Conservation (phyloP, 2,329 filamentous ascomycete species). For the Stenocarpella maydis region DNA sequence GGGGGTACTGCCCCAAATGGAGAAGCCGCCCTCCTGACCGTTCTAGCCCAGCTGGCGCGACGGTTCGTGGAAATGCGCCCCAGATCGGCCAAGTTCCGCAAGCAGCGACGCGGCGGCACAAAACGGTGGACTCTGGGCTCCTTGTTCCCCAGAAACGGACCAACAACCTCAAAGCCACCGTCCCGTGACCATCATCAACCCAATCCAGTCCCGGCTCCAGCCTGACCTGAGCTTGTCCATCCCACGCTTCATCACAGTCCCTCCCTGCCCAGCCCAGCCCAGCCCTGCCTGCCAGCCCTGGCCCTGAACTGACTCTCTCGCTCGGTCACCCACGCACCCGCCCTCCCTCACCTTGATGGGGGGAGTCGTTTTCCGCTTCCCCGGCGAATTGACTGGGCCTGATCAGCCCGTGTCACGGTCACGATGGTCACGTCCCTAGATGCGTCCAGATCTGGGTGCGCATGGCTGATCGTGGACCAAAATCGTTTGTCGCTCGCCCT, state of each 20-base stretch:
- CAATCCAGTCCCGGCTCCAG: constrained; percentile 15
- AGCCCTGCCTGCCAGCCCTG: neutral
- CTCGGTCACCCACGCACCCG: constrained; percentile 22
- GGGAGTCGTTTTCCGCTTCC: constrained; percentile 30
- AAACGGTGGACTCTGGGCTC: neutral
- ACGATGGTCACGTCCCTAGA: constrained; percentile 33
- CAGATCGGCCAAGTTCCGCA: constrained; percentile 32
- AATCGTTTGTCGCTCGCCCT: constrained; percentile 10
- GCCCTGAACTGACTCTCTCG: constrained; percentile 7
- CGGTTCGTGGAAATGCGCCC: constrained; percentile 19
- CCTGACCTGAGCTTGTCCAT: constrained; percentile 24
- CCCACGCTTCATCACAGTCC: constrained; percentile 13
- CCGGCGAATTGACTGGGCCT: constrained; percentile 30
- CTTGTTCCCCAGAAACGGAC: constrained; percentile 24
- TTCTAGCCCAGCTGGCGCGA: neutral
- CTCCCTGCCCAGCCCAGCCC: constrained; percentile 3
- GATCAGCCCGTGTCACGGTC: constrained; percentile 34
- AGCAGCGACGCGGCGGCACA: constrained; percentile 1
- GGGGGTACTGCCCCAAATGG: constrained; percentile 29
- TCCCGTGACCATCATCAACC: constrained; percentile 26
- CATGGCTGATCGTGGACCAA: constrained; percentile 23
- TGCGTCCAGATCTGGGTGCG: constrained; percentile 29
- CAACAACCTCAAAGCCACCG: constrained; percentile 16
- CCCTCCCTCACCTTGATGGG: constrained; percentile 16
- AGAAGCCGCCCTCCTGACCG: constrained; percentile 11